Evolutionary conservation across 2,329 filamentous ascomycete species (phyloP).

Genomic region (Trichoderma koningiopsis): DNA sequence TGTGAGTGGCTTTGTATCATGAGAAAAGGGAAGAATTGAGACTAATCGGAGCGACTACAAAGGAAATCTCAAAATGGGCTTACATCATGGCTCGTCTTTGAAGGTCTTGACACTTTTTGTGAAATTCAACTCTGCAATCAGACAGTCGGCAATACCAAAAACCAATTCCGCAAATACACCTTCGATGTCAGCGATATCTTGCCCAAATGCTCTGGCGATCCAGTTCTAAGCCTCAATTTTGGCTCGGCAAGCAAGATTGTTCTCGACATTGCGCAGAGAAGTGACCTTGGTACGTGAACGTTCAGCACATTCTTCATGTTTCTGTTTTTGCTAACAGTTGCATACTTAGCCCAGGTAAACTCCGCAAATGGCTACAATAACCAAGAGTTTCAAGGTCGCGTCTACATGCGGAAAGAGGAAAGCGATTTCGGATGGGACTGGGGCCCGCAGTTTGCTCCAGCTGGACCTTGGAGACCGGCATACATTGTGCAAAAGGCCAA

Average conservation of each 20-base stretch:
- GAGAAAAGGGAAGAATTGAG: neutral
- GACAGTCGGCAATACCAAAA: constrained; percentile 58
- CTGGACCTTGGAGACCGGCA: constrained; percentile 63
- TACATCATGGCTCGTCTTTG: constrained; percentile 59
- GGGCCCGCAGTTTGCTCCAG: constrained; percentile 61
- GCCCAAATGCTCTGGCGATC: constrained; percentile 14
- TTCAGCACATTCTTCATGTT: neutral
- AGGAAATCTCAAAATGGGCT: constrained; percentile 30
- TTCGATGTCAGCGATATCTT: constrained; percentile 57
- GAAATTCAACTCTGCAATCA: constrained; percentile 57
- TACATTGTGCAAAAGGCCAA: constrained; percentile 54
- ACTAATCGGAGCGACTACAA: constrained; percentile 26
- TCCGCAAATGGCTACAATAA: constrained; percentile 12
- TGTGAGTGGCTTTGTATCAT: constrained; percentile 37
- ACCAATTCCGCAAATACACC: constrained; percentile 64
- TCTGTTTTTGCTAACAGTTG: neutral
- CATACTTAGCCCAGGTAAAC: neutral
- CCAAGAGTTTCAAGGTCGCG: constrained; percentile 28
- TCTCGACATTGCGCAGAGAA: constrained; percentile 12
- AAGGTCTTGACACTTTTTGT: constrained; percentile 64
- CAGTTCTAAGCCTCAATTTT: constrained; percentile 29
- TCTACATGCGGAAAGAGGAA: constrained; percentile 58
- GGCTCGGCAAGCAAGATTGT: constrained; percentile 28
- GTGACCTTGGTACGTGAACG: constrained; percentile 4
- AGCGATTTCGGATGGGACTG: constrained; percentile 68